Base-by-base conservation (phyloP, 192 early-diverging fungal genomes). In the Cladochytrium replicatum region DNA sequence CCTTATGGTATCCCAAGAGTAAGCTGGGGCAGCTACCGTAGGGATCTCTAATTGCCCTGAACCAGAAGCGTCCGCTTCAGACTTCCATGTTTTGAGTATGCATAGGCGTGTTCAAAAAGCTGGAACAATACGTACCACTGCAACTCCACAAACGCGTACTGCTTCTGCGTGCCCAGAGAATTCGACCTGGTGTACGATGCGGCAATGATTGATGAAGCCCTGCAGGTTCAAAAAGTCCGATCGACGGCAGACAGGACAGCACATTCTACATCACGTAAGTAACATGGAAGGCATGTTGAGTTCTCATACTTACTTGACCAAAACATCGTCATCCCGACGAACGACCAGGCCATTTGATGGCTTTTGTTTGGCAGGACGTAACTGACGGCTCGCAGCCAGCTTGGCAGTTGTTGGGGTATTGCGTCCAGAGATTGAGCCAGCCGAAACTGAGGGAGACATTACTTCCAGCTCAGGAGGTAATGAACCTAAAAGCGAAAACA, bases 141-240 rank as follows among this genome's bases (percentile, higher is more conserved):
- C 71, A 1, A 71, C 69, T 6, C 90, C 88, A 61, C 88, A 89
- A 28, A 68, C 54, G 21, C 75, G 55, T 29, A 86, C 76, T 1
- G 86, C 85, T 26, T 90, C 85, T 22, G 81, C 80, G 43, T 84
- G 73, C 40, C 72, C 81, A 4, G 81, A 72, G 66, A 89, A 93
- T 41, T 87, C 82, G 6, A 77, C 52, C 24, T 67, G 55, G 60
- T 91, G 88, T 6, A 74, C 68, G 13, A 85, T 50, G 15, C 88
- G 75, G 58, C 80, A 85, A 53, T 93, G 91, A 52, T 86, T 89
- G 15, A 90, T 52, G 54, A 93, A 89, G n/a, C 88, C 87, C 55
- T 87, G 87, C 34, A 83, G 72, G 52, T 78, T 89, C 28, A 71
- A 71, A 67, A 93, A 93, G 32, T 85, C 71, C 25, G 72, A 68